Conservation (phyloP, 768 basidiomycete species). For the Termitomyces sp. region DNA sequence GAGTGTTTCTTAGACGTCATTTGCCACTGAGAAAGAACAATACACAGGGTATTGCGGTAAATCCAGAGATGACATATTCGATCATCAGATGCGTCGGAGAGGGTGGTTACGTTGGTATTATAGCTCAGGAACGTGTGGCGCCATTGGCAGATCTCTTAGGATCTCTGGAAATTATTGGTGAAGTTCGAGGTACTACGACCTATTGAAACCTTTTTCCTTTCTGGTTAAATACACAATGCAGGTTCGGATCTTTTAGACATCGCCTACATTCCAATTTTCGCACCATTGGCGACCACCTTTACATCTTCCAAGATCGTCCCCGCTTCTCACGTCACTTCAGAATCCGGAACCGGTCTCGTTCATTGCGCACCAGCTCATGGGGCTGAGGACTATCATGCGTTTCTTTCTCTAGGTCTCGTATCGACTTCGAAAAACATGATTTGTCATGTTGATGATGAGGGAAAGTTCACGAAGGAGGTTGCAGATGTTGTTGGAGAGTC, state of each 20-base stretch:
- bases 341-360: slow-evolving; percentile 93
- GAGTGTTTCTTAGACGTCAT: slow-evolving; percentile 13
- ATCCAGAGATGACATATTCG: slow-evolving; percentile 65
- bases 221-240: slow-evolving; percentile 15
- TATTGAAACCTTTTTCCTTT: background rate
- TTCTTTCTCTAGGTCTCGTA: slow-evolving; percentile 53
- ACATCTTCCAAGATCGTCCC: slow-evolving; percentile 48
- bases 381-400: slow-evolving; percentile 82
- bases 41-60: slow-evolving; percentile 80
- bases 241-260: slow-evolving; percentile 55
- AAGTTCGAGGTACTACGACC: slow-evolving; percentile 28
- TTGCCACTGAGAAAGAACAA: background rate
- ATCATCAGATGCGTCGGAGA: slow-evolving; percentile 29
- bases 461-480: slow-evolving; percentile 61
- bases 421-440: slow-evolving; percentile 40
- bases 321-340: slow-evolving; percentile 73
- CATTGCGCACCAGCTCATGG: slow-evolving; percentile 96
- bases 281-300: slow-evolving; percentile 21
- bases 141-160: slow-evolving; percentile 32
- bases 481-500: slow-evolving; percentile 50
- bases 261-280: slow-evolving; percentile 60
- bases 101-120: slow-evolving; percentile 28
- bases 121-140: slow-evolving; percentile 47
- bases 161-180: slow-evolving; percentile 26
- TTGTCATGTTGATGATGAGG: slow-evolving; percentile 80